These are phyloP conservation scores for Globisporangium paroecandrum DNA, from an alignment of 352 stramenopile genomes.

Conservation along the genomic window DNA sequence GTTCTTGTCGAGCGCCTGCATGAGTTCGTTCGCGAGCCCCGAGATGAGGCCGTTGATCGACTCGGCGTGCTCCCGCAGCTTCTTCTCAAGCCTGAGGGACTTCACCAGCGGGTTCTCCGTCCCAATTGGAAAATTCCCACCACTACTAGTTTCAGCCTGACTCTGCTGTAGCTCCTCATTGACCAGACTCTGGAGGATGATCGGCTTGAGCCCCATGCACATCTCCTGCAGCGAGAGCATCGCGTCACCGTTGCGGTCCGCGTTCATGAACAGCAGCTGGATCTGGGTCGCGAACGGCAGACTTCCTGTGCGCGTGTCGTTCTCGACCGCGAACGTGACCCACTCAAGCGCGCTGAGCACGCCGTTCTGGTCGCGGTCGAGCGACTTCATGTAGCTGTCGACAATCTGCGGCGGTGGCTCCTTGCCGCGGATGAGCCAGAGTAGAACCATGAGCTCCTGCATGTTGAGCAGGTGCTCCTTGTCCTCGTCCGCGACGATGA, in stretches of 20 bases:
- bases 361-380: slow-evolving; percentile 51
- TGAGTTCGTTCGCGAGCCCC: slow-evolving; percentile 52
- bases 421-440: slow-evolving; percentile 69
- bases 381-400: slow-evolving; percentile 53
- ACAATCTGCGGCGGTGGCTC: slow-evolving; percentile 41
- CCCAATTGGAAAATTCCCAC: not conserved
- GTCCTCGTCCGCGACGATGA: slow-evolving; percentile 63
- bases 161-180: slow-evolving; percentile 14
- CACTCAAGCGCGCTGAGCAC: slow-evolving; percentile 57
- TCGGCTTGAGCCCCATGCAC: slow-evolving; percentile 34
- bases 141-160: slow-evolving; percentile 9
- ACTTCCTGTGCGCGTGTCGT: slow-evolving; percentile 34
- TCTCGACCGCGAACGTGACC: slow-evolving; percentile 63
- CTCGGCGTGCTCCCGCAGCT: slow-evolving; percentile 7
- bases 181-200: slow-evolving; percentile 33
- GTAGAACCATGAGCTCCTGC: slow-evolving; percentile 52
- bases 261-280: slow-evolving; percentile 50
- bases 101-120: not conserved
- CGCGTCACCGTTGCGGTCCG: slow-evolving; percentile 55
- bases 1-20: slow-evolving; percentile 55
- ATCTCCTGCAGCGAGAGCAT: slow-evolving; percentile 54
- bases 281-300: slow-evolving; percentile 48
- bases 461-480: slow-evolving; percentile 48
- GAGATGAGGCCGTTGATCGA: slow-evolving; percentile 38
- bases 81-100: slow-evolving; percentile 10